Percentiles rank a stretch among this genome's conserved stretches.
phyloP scores from a whole-genome alignment of 2,329 filamentous ascomycete species.

The Torrubiella hemipterigena region DNA sequence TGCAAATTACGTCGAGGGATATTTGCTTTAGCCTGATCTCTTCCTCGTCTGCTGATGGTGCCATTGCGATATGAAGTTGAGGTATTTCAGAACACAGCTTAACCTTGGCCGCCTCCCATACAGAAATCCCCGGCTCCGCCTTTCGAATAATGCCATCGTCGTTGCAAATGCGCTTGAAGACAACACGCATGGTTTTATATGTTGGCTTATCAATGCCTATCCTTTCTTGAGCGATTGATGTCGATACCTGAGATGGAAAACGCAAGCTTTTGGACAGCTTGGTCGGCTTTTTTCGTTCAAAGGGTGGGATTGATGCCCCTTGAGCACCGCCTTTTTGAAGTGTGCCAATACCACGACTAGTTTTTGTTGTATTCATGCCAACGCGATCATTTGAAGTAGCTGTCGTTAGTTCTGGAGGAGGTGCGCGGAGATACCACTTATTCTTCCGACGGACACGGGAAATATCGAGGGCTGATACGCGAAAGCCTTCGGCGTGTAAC shows the following conservation, averaged over 20 bases:
- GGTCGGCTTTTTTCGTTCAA: conserved; percentile 30
- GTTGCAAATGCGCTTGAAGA: conserved; percentile 60
- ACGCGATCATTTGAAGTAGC: conserved; percentile 6
- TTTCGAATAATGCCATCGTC: conserved; percentile 61
- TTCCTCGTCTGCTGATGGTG: conserved; percentile 32
- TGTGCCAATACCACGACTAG: too few species aligned
- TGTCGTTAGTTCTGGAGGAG: conserved; percentile 6
- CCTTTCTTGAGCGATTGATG: conserved; percentile 64
- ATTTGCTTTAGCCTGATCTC: conserved; percentile 50
- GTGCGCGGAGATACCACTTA: conserved; percentile 7
- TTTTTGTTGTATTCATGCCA: background rate
- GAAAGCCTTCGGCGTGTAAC: conserved; percentile 54
- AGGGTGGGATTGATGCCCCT: background rate
- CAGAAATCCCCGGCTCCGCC: conserved; percentile 58
- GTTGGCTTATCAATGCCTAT: conserved; percentile 49
- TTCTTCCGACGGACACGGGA: background rate
- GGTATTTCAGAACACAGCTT: conserved; percentile 51
- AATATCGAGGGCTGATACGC: conserved; percentile 28
- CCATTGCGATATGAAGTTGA: conserved; percentile 52
- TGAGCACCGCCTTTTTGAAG: too few species aligned
- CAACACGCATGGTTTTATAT: conserved; percentile 53
- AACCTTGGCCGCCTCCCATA: conserved; percentile 62
- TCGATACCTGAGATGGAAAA: conserved; percentile 72
- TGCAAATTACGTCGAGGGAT: conserved; percentile 68
- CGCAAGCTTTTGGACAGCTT: conserved; percentile 57